These are phyloP conservation scores for Tolypocladium pustulatum DNA, from an alignment of 2,329 filamentous ascomycete genomes.

Conservation along the genomic window DNA sequence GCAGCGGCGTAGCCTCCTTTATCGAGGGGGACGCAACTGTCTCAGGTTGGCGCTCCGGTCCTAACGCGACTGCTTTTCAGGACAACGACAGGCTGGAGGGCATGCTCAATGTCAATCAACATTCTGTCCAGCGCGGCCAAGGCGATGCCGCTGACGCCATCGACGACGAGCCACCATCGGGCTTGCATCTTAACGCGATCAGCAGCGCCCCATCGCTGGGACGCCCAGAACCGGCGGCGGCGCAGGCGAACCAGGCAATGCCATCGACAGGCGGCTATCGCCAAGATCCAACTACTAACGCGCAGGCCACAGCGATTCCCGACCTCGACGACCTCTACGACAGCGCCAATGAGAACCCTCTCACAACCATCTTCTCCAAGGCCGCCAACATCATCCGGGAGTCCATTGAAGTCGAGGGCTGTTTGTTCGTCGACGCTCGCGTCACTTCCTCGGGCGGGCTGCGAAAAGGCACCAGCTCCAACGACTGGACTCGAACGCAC, in stretches of 20 bases:
- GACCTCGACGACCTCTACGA: neutral
- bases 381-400: conserved; percentile 32
- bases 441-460: conserved; percentile 12
- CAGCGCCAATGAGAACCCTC: neutral
- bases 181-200: neutral
- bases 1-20: conserved; percentile 23
- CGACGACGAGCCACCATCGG: neutral
- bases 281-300: neutral
- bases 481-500: conserved; percentile 9
- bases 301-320: neutral
- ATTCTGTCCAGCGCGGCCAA: neutral
- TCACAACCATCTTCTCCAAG: conserved; percentile 23
- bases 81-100: conserved; percentile 6
- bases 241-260: too few species aligned
- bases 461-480: neutral
- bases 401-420: conserved; percentile 28
- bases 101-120: conserved; percentile 7
- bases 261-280: neutral
- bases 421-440: conserved; percentile 22
- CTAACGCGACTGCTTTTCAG: conserved; percentile 1
- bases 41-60: conserved; percentile 11
- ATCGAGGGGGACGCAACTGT: conserved; percentile 21
- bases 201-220: too few species aligned
- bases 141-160: neutral
- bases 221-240: neutral